Percentiles rank a stretch among this genome's conserved stretches.
phyloP scores from a whole-genome alignment of 225 moss, liverwort and hornwort genomes.

The Pseudoscleropodium purum region DNA sequence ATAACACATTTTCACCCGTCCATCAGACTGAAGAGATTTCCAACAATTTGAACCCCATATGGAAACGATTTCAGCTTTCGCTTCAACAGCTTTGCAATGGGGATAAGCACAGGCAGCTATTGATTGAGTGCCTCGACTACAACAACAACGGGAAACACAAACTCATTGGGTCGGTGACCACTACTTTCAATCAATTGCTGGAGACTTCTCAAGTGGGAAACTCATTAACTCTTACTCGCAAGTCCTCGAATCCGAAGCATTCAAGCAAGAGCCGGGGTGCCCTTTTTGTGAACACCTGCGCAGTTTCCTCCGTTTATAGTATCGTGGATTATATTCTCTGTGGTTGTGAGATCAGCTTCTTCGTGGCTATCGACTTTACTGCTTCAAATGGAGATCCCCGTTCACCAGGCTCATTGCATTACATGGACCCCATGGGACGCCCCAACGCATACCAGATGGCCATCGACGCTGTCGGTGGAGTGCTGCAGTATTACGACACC shows the following conservation, averaged over 20 bases:
- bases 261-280: constrained; percentile 48
- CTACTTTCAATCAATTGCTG: constrained; percentile 52
- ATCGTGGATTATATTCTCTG: constrained; percentile 77
- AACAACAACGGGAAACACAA: constrained; percentile 71
- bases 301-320: constrained; percentile 27
- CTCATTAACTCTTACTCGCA: constrained; percentile 32
- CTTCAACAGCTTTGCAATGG: constrained; percentile 74
- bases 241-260: constrained; percentile 8
- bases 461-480: constrained; percentile 69
- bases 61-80: constrained; percentile 46
- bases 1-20: constrained; percentile 43
- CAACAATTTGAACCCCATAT: constrained; percentile 61
- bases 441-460: constrained; percentile 84
- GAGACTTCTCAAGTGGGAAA: background rate
- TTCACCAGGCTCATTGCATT: constrained; percentile 69
- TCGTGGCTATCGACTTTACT: constrained; percentile 92
- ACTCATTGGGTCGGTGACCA: constrained; percentile 47
- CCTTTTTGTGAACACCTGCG: constrained; percentile 29
- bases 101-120: constrained; percentile 48
- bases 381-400: constrained; percentile 81
- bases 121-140: constrained; percentile 63
- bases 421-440: constrained; percentile 58
- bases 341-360: constrained; percentile 91
- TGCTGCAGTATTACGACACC: constrained; percentile 78
- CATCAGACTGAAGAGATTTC: constrained; percentile 57